Base-by-base conservation (phyloP, 2,329 filamentous ascomycete genomes). In the Endothia cerciana region DNA sequence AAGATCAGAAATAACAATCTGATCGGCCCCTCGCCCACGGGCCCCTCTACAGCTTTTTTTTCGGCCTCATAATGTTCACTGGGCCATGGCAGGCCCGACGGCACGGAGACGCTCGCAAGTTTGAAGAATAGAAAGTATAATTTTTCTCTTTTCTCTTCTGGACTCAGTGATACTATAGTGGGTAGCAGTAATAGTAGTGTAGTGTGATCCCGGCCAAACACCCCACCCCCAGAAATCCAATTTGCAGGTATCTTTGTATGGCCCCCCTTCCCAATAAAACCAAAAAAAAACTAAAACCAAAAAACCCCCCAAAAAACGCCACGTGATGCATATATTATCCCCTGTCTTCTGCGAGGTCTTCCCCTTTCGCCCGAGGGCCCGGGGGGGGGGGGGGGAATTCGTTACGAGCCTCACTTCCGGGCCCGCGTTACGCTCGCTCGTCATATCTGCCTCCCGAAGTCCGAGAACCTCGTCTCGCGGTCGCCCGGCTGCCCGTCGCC, bases 391-490 rank as follows among this genome's bases (percentile, higher is more conserved):
- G 10, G 10, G 33, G 5, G 10, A 36, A 36, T 36, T 36, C 33
- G 33, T 43, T 43, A 43, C 41, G 41, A n/a, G 41, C 41, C 19
- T 43, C 41, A 15, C 41, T 8, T 19, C 33, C 33, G 33, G 33
- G 33, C 33, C 4, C 33, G 33, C 33, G 6, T 5, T 10, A 36
- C 10, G n/a, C 33, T 7, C 33, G 33, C 3, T 51, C n/a, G 25
- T 57, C n/a, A 57, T 57, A 57, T 59, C 15, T 67, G 79, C 75
- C 63, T 83, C 78, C 80, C 87, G 72, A 87, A 78, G 69, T 82
- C 80, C n/a, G 82, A 81, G 68, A 87, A 85, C 0, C 82, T 84
- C 0, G 85, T 85, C 69, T 75, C 72, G 43, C 77, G 75, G 72
- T 63, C 59, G 15, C 55, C 66, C 8, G 49, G 56, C 60, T 5